phyloP scores from a whole-genome alignment of 768 basidiomycete genomes.

The Lentinus brumalis region DNA sequence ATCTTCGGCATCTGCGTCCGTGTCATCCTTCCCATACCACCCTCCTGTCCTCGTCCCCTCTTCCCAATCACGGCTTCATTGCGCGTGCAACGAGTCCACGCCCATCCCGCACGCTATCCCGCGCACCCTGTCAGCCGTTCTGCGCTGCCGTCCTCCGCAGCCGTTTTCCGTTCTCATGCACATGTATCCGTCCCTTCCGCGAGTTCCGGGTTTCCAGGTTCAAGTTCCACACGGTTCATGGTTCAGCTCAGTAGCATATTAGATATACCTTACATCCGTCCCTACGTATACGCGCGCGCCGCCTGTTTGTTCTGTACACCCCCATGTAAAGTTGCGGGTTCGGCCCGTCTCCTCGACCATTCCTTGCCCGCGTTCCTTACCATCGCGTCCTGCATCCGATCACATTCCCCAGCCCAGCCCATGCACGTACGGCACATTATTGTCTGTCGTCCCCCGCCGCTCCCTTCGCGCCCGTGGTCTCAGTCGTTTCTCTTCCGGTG shows the following conservation, averaged over 20 bases:
- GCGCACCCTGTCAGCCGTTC: background rate
- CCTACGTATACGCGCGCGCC: background rate
- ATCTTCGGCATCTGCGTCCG: background rate
- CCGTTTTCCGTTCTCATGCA: background rate
- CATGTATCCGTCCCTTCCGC: background rate
- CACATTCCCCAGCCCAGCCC: too few relatives aligned
- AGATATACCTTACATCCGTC: conserved; percentile 17
- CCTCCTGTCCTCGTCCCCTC: background rate
- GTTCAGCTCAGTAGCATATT: conserved; percentile 13
- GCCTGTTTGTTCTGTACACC: too few relatives aligned
- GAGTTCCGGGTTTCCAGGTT: background rate
- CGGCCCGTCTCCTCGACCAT: too few relatives aligned
- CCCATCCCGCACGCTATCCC: conserved; percentile 1
- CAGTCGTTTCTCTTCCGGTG: too few relatives aligned
- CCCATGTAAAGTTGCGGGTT: too few relatives aligned
- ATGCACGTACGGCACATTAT: too few relatives aligned
- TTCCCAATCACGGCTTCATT: too few relatives aligned
- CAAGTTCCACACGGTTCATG: background rate
- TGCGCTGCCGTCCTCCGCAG: background rate
- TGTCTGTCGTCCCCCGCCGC: too few relatives aligned
- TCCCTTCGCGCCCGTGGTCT: too few relatives aligned
- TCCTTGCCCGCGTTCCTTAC: too few relatives aligned
- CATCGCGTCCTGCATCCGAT: too few relatives aligned
- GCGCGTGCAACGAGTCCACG: too few relatives aligned
- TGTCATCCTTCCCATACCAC: conserved; percentile 5